Evolutionary conservation across 2,329 filamentous ascomycete genomes (phyloP), one percentile per base, ranked within the genome.

Genomic region (Scleromitrula shiraiana): DNA sequence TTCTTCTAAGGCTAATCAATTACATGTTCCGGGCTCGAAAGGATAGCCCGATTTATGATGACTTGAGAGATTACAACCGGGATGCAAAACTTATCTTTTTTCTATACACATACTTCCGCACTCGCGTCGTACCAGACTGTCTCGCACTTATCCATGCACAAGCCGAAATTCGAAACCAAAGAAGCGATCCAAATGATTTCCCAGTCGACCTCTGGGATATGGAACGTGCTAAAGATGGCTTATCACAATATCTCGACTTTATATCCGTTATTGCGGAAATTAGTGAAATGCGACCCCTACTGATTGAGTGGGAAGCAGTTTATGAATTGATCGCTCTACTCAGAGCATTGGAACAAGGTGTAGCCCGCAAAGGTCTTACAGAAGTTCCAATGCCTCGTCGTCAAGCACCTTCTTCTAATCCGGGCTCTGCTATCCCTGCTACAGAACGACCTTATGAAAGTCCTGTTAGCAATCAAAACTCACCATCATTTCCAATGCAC

Each of bases 171-270:
- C 83, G 88, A 35, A 81, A 83, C 33, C 82, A 83, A 26, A 75
- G 82, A 49, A 80, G 83, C 14, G 78, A 91, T 51, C 82, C 88
- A 0, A 81, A 87, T 53, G 90, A 96, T 60, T 97, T 96, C 59
- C 91, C 91, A 0, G 82, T 96, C 2, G 94, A 97, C 59, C 77
- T 89, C 39, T 97, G 91, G 91, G 91, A 97, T 60, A 95, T 97
- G 85, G 91, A 97, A 64, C 81, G 91, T 12, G 91, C 94, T 50
- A 95, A 95, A 64, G 91, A 97, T 61, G 91, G 91, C 0, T 80
- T 97, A 1, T 88, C 90, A 43, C 90, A 96, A 65, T 95, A 95
- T 62, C 78, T 97, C 2, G 90, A 96, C 59, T 95, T 97, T 64
- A 85, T 96, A 46, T 88, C 85, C 14, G 90, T 93, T 0, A 78